phyloP scores from a whole-genome alignment of 2,329 filamentous ascomycete species.

The Aspergillus tamarii region DNA sequence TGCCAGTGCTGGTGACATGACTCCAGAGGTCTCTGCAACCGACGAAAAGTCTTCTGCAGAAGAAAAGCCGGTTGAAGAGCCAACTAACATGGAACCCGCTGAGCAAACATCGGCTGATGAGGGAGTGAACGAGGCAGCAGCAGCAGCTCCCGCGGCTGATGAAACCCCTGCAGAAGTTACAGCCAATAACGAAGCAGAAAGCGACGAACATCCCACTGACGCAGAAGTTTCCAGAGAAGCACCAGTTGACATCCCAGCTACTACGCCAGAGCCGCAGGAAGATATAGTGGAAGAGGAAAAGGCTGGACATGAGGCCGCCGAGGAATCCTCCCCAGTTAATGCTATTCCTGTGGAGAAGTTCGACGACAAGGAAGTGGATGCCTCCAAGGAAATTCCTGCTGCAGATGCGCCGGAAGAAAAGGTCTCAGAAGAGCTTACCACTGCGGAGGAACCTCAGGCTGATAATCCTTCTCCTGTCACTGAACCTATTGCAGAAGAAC shows the following conservation, averaged over 20 bases:
- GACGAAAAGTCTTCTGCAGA: conserved; percentile 16
- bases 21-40: not conserved
- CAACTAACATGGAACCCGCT: not conserved
- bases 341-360: conserved; percentile 13
- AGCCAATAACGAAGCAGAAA: not conserved
- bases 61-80: conserved; percentile 7
- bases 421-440: not conserved
- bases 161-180: conserved; percentile 2
- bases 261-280: conserved; percentile 14
- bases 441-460: not conserved
- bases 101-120: conserved; percentile 7
- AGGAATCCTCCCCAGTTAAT: conserved; percentile 15
- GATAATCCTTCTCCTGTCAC: conserved; percentile 5
- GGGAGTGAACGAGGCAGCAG: conserved; percentile 9
- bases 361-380: not conserved
- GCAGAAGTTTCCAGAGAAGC: conserved; percentile 1
- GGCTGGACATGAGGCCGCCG: conserved; percentile 1
- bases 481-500: conserved; percentile 6
- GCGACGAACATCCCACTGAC: not conserved
- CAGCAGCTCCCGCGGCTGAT: not conserved
- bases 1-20: not conserved
- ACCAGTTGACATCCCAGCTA: not conserved
- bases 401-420: conserved; percentile 18
- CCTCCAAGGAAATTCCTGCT: not conserved
- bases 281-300: conserved; percentile 19